Base-by-base conservation (phyloP, 2,329 filamentous ascomycete genomes). In the Ophiostoma sp. region DNA sequence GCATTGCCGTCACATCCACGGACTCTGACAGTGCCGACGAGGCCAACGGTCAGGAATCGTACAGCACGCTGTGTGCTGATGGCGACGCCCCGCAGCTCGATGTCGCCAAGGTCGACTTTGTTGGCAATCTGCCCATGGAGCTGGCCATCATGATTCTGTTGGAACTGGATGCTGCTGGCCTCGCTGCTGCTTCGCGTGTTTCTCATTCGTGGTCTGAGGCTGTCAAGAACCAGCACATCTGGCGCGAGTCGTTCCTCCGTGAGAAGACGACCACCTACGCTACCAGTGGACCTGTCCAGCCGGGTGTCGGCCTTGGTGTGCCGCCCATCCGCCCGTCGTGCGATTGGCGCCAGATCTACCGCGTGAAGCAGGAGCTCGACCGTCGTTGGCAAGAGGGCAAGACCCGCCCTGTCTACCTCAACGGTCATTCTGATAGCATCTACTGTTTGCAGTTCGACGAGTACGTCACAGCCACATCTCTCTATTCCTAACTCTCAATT, bases 401-500 rank as follows among this genome's bases (percentile, higher is more conserved):
- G 76, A 93, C 94, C 9, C 91, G 90, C 63, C 91, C 94, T 0
- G 90, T 97, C 72, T 98, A 98, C 81, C 87, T 99, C 28, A 94
- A 96, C 78, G 96, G 96, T 1, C 96, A 99, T 81, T 91, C 91
- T 33, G 96, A 99, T 81, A 98, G 94, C 77, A 97, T 99, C 73
- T 99, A 99, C 83, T 99, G 96, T 82, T 89, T 97, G 73, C 96
- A 99, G 80, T 99, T 98, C 80, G 96, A 99, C 81, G 95, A 98
- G 91, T 94, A 87, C 78, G 91, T 85, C 22, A 25, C 12, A 33
- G 22, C 28, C 22, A 52, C 33, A 8, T 19, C 11, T 3, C 19
- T 15, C 1, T 28, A 39, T 36, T 22, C 31, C 15, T n/a, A 7
- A 50, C 19, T 68, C 22, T 6, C n/a, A 42, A 36, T 66, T n/a